Evolutionary conservation across 805 yeast genomes (phyloP).

Genomic region (Kuraishia hungarica): DNA sequence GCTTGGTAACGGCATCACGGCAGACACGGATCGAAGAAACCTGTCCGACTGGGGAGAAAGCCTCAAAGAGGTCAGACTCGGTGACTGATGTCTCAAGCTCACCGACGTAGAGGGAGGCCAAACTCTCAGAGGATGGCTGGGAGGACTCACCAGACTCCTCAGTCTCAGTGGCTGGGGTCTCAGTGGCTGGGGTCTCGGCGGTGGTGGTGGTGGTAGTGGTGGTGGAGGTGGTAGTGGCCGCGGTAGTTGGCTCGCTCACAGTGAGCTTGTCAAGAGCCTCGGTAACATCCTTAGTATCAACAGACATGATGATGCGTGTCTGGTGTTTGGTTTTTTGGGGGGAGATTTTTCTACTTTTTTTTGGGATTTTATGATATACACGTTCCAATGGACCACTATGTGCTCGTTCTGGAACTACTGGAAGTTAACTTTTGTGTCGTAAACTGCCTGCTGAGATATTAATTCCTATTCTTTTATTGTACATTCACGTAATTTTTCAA

Average conservation of each 20-base stretch:
- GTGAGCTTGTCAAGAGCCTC: slow-evolving; percentile 3
- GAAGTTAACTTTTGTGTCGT: not conserved
- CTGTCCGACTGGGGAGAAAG: slow-evolving; percentile 90
- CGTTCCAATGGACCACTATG: not conserved
- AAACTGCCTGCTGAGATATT: not conserved
- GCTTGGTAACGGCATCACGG: slow-evolving; percentile 96
- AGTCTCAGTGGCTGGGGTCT: slow-evolving; percentile 12
- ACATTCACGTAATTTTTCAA: not conserved
- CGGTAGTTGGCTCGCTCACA: slow-evolving; percentile 2
- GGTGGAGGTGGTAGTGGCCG: slow-evolving; percentile 3
- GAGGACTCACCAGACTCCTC: slow-evolving; percentile 26
- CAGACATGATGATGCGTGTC: slow-evolving; percentile 9
- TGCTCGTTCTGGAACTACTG: not conserved
- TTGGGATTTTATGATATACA: not conserved
- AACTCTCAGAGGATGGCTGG: slow-evolving; percentile 41
- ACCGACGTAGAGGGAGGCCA: slow-evolving; percentile 93
- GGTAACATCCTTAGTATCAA: slow-evolving; percentile 2
- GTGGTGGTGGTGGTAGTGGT: slow-evolving; percentile 9
- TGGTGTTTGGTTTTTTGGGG: slow-evolving; percentile 3
- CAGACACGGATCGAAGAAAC: slow-evolving; percentile 97
- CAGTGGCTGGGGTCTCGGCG: slow-evolving; percentile 5
- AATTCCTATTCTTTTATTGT: not conserved
- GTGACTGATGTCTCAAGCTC: slow-evolving; percentile 89
- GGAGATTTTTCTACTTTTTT: slow-evolving; percentile 1
- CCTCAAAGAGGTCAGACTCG: slow-evolving; percentile 91